Evolutionary conservation across 2,329 filamentous ascomycete species (phyloP), one percentile per base, ranked within the genome.

Genomic region (Acrocalymma vagum): DNA sequence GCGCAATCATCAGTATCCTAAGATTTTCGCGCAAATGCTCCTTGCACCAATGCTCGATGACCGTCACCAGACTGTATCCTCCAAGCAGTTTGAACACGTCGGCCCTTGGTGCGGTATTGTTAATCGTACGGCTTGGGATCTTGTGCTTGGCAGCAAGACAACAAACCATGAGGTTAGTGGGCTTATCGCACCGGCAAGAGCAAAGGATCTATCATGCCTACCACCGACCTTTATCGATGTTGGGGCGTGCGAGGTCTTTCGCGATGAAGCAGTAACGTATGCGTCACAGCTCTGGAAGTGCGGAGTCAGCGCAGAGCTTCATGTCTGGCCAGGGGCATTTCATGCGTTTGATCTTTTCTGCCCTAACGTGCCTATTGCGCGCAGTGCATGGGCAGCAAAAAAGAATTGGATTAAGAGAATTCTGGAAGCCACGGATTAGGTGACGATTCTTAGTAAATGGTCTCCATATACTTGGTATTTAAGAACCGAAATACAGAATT

Each of bases 21-120:
- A 50, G 25, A 48, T 69, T 38, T 68, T 56, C 26, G 72, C 68
- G 57, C 69, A 76, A 56, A 63, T 78, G 29, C 65, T 78, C 9
- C 60, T 74, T 29, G 73, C 73, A 32, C 75, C 73, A 3, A 78
- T 78, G 75, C 58, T 79, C 9, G 75, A 79, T 50, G 72, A 78
- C 44, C 56, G 67, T 30, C 69, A 62, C 27, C 59, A 63, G n/a
- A 57, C 45, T n/a, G 44, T 44, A 6, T 65, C 66, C 4, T 58
- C 61, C n/a, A 46, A 48, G 10, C 63, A 70, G 10, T 64, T 71
- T 31, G 62, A 64, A 16, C 52, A 54, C 3, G 58, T 63, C 0
- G 60, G 60, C 13, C 10, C 30, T 13, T 78, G 74, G 72, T 59
- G 53, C 2, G 51, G 53, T 5, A 63, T 60, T 26, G 65, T 69